phyloP scores from a whole-genome alignment of 495 filamentous ascomycete species.

The Hypoxylon cercidicola region DNA sequence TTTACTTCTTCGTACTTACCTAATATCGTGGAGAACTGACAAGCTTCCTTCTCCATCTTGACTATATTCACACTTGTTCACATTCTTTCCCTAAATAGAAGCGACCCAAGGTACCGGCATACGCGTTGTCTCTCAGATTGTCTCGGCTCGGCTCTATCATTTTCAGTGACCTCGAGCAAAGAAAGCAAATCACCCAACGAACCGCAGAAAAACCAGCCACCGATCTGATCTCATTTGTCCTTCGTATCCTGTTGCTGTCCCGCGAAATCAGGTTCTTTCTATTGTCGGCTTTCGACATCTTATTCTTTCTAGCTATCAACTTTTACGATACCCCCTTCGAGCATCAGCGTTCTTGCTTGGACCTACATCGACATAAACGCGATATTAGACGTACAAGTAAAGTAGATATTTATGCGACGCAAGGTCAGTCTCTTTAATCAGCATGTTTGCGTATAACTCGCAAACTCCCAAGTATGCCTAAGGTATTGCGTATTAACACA shows the following conservation, averaged over 20 bases:
- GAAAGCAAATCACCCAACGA: conserved; percentile 24
- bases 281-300: conserved; percentile 24
- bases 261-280: conserved; percentile 28
- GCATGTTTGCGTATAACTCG: conserved; percentile 5
- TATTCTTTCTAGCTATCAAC: conserved; percentile 15
- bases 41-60: conserved; percentile 7
- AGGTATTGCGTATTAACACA: conserved; percentile 21
- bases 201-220: conserved; percentile 27
- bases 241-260: conserved; percentile 29
- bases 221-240: conserved; percentile 40
- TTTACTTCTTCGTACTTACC: conserved; percentile 21
- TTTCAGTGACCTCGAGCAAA: conserved; percentile 15
- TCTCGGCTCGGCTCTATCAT: conserved; percentile 36
- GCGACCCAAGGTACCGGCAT: conserved; percentile 1
- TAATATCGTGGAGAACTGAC: conserved; percentile 6
- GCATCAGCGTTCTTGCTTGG: conserved; percentile 13
- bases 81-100: conserved; percentile 30
- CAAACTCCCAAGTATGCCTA: not conserved
- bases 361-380: conserved; percentile 6
- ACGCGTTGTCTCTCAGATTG: conserved; percentile 29
- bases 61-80: conserved; percentile 18
- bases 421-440: conserved; percentile 23
- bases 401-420: conserved; percentile 13
- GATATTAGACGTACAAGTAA: conserved; percentile 16
- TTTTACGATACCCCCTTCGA: conserved; percentile 32